Evolutionary conservation across 148 eudicot species (phyloP), one percentile per base, ranked within the genome.

Genomic region (Fagopyrum tataricum): DNA sequence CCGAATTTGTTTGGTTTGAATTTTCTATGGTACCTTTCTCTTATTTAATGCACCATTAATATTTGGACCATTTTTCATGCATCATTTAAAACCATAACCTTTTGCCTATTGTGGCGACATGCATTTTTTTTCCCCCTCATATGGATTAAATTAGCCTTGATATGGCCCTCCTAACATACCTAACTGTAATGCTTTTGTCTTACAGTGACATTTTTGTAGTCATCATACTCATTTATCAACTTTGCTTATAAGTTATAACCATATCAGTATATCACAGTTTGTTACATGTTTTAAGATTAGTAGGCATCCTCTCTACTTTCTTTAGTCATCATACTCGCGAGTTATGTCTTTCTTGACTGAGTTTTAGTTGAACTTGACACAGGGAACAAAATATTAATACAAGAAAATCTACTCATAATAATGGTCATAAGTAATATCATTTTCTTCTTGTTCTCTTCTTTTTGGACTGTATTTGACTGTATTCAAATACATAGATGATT

Each of bases 21-120:
- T 37, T 26, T 4, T 64, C 14, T 31, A 43, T 15, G 43, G 44
- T 64, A 15, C 44, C 26, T 64, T 37, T 37, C 69, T 14, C 69
- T 15, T 64, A 64, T 64, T 37, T 64, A 64, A 64, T 64, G 69
- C 44, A 39, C 44, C 69, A 64, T 64, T n/a, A 13, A 37, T 4
- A 5, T 37, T 64, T 64, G 43, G 44, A 37, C 69, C 69, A 64
- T 1, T 14, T 31, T 64, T 20, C 69, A 37, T 61, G 20, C 20
- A 14, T 64, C 69, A 64, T 64, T 37, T 64, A 4, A 31, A 31
- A 39, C 26, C 66, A 59, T 59, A 23, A 59, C 26, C 66, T 59
- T 59, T 23, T 51, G 56, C 56, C n/a, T 14, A 20, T 20, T 51
- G 20, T n/a, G 18, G 56, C 3, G 18, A 51, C 56, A 51, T 51